phyloP scores from a whole-genome alignment of 2,329 filamentous ascomycete genomes.

The Chrysoporthe austroafricana region DNA sequence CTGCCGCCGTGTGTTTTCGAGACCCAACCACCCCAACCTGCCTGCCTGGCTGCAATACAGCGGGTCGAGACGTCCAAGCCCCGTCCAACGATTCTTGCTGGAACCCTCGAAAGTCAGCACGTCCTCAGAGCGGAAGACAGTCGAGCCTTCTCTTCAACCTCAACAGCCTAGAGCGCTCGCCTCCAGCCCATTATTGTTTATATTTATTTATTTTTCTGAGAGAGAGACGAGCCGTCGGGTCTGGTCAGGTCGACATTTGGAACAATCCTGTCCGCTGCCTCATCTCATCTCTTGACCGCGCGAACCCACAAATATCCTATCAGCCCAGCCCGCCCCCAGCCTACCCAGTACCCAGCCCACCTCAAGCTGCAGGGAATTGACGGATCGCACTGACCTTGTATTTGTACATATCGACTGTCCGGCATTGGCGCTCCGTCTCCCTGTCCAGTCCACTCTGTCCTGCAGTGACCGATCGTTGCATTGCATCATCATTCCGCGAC shows the following conservation, averaged over 20 bases:
- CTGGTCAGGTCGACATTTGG: not conserved
- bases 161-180: not conserved
- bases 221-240: not conserved
- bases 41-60: not conserved
- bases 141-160: not conserved
- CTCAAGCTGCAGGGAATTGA: constrained; percentile 22
- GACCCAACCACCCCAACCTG: constrained; percentile 1
- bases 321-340: constrained; percentile 7
- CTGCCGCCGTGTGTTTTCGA: constrained; percentile 2
- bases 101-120: constrained; percentile 1
- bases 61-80: not conserved
- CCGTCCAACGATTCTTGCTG: not conserved
- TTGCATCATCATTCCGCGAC: constrained; percentile 20
- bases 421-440: constrained; percentile 4
- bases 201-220: not conserved
- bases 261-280: not conserved
- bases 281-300: not conserved
- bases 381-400: constrained; percentile 18
- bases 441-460: constrained; percentile 11
- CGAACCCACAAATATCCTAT: constrained; percentile 20
- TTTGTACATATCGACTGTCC: constrained; percentile 4
- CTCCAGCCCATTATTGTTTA: not conserved
- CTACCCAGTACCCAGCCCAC: not conserved
- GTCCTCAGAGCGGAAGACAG: not conserved
- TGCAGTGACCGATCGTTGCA: constrained; percentile 11